Evolutionary conservation across 1,139 yeast species (phyloP), one percentile per base, ranked within the genome.

Genomic region (Meyerozyma carpophila): DNA sequence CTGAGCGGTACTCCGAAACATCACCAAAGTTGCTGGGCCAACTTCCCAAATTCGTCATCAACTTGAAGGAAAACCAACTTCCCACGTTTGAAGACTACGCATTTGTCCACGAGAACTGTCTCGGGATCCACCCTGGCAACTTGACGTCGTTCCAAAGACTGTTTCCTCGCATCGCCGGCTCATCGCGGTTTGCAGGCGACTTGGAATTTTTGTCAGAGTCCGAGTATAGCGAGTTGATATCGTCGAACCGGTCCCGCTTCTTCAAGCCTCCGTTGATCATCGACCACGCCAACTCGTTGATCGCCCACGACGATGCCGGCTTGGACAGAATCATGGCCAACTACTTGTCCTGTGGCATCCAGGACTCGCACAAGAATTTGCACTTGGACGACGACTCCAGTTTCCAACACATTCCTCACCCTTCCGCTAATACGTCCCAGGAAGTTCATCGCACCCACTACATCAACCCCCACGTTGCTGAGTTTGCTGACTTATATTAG

Each of bases 221-320:
- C 24, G 61, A 63, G 38, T 68, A 61, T 44, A 50, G 52, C 16
- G 43, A 44, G 40, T 43, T 57, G 36, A 11, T 24, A 21, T 20
- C 8, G 28, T 18, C 21, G 21, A 28, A 21, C 36, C 27, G 21
- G 16, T 16, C 21, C 4, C 37, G 31, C 21, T 25, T 29, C 40
- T 45, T 41, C 41, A 47, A 44, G 44, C 50, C 75, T 5, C 85
- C 82, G 0, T 65, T 81, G 47, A 68, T 79, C 32, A 78, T 81
- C 42, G 87, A 81, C 62, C 77, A 80, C 73, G 73, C 72, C 44
- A 72, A 79, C 55, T 60, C 66, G 43, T 59, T 73, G 55, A 63
- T 80, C 45, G 85, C 85, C 4, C 70, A 73, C 46, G 76, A 76
- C 51, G 73, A 69, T 42, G 57, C 60, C 10, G 65, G 74, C 41